Evolutionary conservation across 1,284 basidiomycete genomes (phyloP).

Genomic region (Ganoderma lingzhi): DNA sequence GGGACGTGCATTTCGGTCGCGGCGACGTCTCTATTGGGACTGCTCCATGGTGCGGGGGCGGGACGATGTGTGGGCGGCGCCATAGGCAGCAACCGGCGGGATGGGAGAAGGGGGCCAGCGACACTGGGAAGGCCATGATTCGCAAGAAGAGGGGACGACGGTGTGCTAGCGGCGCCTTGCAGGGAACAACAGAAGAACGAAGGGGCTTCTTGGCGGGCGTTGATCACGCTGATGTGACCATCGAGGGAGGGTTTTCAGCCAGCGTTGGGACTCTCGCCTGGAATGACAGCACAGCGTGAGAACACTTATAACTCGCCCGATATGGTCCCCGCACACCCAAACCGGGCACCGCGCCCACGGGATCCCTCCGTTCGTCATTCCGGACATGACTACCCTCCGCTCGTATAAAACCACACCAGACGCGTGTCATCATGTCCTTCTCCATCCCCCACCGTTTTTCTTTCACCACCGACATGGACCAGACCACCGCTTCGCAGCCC

Average conservation of each 20-base stretch:
- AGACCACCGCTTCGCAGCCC: conserved; percentile 33
- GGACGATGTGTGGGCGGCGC: not conserved
- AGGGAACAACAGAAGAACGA: conserved; percentile 14
- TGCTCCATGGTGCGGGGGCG: not conserved
- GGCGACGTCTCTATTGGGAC: not conserved
- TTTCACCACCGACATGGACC: conserved; percentile 36
- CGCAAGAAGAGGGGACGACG: conserved; percentile 14
- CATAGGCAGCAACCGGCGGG: not conserved
- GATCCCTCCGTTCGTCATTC: conserved; percentile 24
- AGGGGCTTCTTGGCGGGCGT: conserved; percentile 18
- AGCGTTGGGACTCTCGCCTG: conserved; percentile 17
- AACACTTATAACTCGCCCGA: conserved; percentile 30
- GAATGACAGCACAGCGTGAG: conserved; percentile 28
- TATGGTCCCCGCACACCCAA: conserved; percentile 33
- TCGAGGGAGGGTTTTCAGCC: conserved; percentile 26
- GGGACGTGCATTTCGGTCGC: not conserved
- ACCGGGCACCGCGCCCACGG: conserved; percentile 22
- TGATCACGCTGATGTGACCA: conserved; percentile 35
- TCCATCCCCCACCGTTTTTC: conserved; percentile 33
- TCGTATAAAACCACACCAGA: conserved; percentile 36
- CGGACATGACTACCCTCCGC: conserved; percentile 20
- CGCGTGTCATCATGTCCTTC: conserved; percentile 21
- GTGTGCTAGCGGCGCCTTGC: conserved; percentile 21
- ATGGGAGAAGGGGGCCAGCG: not conserved
- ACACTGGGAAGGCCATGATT: conserved; percentile 7